These are phyloP conservation scores for Lycium barbarum DNA, from an alignment of 257 asterid genomes.

Conservation along the genomic window DNA sequence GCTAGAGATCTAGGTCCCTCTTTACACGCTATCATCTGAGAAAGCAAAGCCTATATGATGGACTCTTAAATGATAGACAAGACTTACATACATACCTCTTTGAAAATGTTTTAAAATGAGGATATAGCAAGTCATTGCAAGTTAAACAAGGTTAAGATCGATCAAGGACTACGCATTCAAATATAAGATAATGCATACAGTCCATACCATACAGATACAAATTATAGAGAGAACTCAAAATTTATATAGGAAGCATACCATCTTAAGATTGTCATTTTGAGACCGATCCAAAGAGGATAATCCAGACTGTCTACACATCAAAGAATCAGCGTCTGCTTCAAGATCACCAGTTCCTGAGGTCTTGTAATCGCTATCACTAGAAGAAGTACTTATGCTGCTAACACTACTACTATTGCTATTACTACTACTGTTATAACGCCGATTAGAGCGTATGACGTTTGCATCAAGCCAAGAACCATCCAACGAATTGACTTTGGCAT, in stretches of 20 bases:
- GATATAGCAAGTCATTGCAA: conserved; percentile 6
- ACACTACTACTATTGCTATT: conserved; percentile 92
- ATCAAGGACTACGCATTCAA: conserved; percentile 16
- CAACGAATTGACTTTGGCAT: conserved; percentile 63
- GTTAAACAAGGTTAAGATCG: background rate
- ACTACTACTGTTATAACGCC: conserved; percentile 82
- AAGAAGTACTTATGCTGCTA: conserved; percentile 86
- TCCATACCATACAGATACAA: conserved; percentile 6
- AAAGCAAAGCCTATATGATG: conserved; percentile 7
- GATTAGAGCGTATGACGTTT: conserved; percentile 67
- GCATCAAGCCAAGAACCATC: conserved; percentile 73
- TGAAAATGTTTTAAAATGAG: background rate
- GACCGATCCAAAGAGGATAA: conserved; percentile 76
- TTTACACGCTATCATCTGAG: background rate
- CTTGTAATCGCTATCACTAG: conserved; percentile 85
- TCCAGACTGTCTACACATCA: conserved; percentile 84
- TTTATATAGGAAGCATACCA: conserved; percentile 47
- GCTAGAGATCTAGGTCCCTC: conserved; percentile 13
- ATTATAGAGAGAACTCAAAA: background rate
- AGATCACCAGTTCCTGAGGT: conserved; percentile 82
- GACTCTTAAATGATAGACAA: conserved; percentile 13
- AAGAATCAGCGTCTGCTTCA: conserved; percentile 98
- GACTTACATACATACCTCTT: background rate
- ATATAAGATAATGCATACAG: background rate
- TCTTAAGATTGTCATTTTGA: conserved; percentile 63